Percentiles rank a stretch among this genome's conserved stretches.
These are phyloP conservation scores for Neurospora crassa DNA, from an alignment of 2,329 filamentous ascomycete species.

Conservation along the genomic window DNA sequence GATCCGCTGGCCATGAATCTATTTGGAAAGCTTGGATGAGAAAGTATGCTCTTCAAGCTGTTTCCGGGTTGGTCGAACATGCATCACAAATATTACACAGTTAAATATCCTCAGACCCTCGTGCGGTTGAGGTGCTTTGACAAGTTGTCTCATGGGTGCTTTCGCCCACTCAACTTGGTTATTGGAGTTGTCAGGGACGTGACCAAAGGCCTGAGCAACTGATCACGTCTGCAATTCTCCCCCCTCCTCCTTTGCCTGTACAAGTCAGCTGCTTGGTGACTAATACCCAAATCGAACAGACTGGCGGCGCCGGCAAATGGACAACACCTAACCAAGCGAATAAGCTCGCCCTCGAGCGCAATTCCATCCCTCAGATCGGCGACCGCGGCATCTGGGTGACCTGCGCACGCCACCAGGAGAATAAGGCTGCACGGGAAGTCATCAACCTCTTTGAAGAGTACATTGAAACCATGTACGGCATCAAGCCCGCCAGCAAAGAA, in stretches of 20 bases:
- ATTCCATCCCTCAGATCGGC: conserved; percentile 49
- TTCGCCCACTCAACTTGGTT: neutral
- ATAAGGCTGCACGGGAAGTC: conserved; percentile 59
- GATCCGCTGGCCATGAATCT: neutral
- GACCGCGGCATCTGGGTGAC: conserved; percentile 72
- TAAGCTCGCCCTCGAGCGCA: conserved; percentile 34
- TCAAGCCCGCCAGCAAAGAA: conserved; percentile 26
- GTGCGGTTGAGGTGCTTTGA: neutral
- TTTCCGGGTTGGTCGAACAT: neutral
- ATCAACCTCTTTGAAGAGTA: conserved; percentile 60
- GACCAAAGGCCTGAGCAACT: neutral
- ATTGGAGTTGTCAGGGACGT: neutral
- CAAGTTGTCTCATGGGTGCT: neutral
- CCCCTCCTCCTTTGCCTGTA: neutral
- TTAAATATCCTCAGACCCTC: neutral
- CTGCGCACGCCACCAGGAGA: conserved; percentile 62
- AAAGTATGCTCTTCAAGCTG: neutral
- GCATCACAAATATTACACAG: neutral
- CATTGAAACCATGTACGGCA: conserved; percentile 50
- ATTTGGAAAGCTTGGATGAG: neutral
- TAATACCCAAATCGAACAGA: conserved; percentile 22
- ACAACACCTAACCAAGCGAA: conserved; percentile 49
- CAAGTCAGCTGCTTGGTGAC: neutral
- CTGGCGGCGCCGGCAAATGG: conserved; percentile 49
- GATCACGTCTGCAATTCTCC: neutral